A percentile compares a stretch with the other conserved stretches of the same genome.
Evolutionary conservation across 331 rosid species (phyloP).

Genomic region (Dryas integrifolia): DNA sequence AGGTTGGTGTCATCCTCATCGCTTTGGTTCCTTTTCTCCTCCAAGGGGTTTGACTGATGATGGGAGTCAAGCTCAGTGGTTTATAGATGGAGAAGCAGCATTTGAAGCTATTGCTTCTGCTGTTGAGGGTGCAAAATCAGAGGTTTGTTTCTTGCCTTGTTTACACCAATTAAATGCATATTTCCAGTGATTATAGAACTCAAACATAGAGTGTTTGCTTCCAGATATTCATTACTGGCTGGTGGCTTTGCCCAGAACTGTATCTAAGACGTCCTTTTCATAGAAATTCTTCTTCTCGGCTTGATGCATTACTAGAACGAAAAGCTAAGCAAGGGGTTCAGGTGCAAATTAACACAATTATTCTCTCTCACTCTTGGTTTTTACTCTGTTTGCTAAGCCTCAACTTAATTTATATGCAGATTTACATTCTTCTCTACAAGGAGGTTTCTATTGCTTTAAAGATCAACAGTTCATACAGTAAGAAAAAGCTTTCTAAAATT

Average conservation of each 20-base stretch:
- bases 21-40: slow-evolving; percentile 48
- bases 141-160: slow-evolving; percentile 26
- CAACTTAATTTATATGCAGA: slow-evolving; percentile 29
- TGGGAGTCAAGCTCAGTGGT: slow-evolving; percentile 54
- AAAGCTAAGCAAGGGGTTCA: slow-evolving; percentile 53
- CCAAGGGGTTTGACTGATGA: slow-evolving; percentile 45
- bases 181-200: slow-evolving; percentile 1
- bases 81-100: slow-evolving; percentile 45
- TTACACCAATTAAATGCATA: not conserved
- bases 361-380: not conserved
- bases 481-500: slow-evolving; percentile 38
- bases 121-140: slow-evolving; percentile 46
- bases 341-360: slow-evolving; percentile 22
- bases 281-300: slow-evolving; percentile 38
- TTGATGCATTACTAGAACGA: slow-evolving; percentile 40
- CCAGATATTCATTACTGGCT: slow-evolving; percentile 53
- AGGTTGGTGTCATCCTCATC: slow-evolving; percentile 49
- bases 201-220: slow-evolving; percentile 7
- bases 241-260: slow-evolving; percentile 60
- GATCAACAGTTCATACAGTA: slow-evolving; percentile 45
- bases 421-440: slow-evolving; percentile 47
- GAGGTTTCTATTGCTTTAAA: slow-evolving; percentile 53
- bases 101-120: slow-evolving; percentile 53
- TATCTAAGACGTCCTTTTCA: slow-evolving; percentile 48
- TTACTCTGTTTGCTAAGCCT: no score